Base-by-base conservation (phyloP, 352 stramenopile species). In the Globisporangium spinosum region DNA sequence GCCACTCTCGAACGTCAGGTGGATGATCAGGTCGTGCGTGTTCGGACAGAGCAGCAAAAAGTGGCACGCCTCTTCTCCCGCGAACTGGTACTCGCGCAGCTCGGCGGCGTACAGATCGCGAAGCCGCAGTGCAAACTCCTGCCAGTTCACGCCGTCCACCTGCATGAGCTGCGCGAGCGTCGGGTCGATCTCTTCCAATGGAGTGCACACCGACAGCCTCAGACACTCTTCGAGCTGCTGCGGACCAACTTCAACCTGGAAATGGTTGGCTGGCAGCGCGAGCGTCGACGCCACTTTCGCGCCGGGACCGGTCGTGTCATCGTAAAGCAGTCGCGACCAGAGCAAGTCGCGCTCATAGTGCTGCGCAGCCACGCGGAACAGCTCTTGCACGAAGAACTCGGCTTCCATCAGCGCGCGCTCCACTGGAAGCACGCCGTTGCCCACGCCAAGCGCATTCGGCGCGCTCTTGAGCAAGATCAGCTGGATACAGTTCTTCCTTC, bases 301-400 rank as follows among this genome's bases (percentile, higher is more conserved):
- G 2, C 75, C 78, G 0, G 83, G 73, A 8, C 81, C 80, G 1
- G 78, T 80, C 6, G 67, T 76, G 58, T 91, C 83, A 29, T 89
- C 82, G 68, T 89, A 91, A 5, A 96, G 71, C 65, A 96, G 65
- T 4, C 85, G 85, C 65, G 89, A 91, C 89, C 89, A 96, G 35
- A 96, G 68, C 58, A 96, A 65, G 63, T 96, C 89, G 40, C 89
- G 87, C 59, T 94, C 84, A 57, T 96, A 96, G 74, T 96, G 86
- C 62, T 89, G 78, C 10, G 76, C 77, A 17, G 89, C 87, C 13
- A 90, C 82, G n/a, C 79, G 78, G 64, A 96, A 90, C 8, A 95
- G 69, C 68, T 96, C 87, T 49, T 81, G 78, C 8, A 87, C 79
- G 65, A 93, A 96, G 43, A 85, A 67, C 69, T 94, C 77, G 8